Evolutionary conservation across 306 rosid genomes (phyloP).

Genomic region (Ziziphus jujuba): DNA sequence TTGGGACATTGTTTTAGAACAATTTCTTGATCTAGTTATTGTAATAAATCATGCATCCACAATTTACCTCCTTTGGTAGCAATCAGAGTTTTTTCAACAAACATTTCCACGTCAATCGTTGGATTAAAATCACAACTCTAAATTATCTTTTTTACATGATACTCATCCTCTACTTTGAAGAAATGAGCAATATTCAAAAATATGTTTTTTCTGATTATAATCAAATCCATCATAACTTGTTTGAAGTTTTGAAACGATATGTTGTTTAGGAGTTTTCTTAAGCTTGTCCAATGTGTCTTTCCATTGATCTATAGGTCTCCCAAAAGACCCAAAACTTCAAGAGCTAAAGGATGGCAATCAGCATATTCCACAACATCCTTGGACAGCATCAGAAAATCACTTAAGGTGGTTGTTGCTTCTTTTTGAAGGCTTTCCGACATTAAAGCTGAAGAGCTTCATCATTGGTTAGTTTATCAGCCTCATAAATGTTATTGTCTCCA

Average conservation of each 20-base stretch:
- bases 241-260: slow-evolving; percentile 22
- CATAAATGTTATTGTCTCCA: slow-evolving; percentile 10
- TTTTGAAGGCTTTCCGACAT: background rate
- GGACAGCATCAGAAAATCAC: background rate
- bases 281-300: slow-evolving; percentile 25
- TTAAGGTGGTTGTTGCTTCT: background rate
- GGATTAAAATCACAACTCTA: slow-evolving; percentile 27
- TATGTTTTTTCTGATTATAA: slow-evolving; percentile 16
- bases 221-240: slow-evolving; percentile 38
- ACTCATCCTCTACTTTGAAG: slow-evolving; percentile 34
- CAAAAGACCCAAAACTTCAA: slow-evolving; percentile 26
- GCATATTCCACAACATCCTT: background rate
- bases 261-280: slow-evolving; percentile 8
- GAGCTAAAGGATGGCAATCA: slow-evolving; percentile 36
- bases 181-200: slow-evolving; percentile 38
- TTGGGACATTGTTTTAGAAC: background rate
- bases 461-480: background rate
- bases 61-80: background rate
- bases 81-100: background rate
- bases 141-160: slow-evolving; percentile 11
- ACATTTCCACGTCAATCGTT: slow-evolving; percentile 27
- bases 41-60: background rate
- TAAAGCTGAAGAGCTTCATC: slow-evolving; percentile 18
- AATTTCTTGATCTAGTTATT: background rate
- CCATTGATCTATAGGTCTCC: slow-evolving; percentile 32